These are phyloP conservation scores for Endogone sp. DNA, from an alignment of 192 early-diverging fungal species.

Conservation along the genomic window DNA sequence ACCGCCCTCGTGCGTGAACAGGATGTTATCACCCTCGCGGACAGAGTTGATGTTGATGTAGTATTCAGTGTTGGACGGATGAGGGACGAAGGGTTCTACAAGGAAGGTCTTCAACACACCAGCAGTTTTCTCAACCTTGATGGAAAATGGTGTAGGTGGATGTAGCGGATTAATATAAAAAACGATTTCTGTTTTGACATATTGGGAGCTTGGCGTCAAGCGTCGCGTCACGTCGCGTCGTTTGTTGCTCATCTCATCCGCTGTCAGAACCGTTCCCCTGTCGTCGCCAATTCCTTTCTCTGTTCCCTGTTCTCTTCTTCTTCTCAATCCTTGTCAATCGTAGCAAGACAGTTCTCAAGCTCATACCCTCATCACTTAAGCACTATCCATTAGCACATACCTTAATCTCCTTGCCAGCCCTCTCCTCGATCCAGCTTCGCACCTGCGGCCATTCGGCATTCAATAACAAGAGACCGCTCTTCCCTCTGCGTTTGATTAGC, in stretches of 20 bases:
- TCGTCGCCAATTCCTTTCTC: too few species aligned
- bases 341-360: too few species aligned
- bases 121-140: slow-evolving; percentile 73
- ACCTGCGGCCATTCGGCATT: slow-evolving; percentile 87
- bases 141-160: too few species aligned
- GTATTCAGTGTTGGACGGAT: slow-evolving; percentile 90
- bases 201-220: too few species aligned
- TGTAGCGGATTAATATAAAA: too few species aligned
- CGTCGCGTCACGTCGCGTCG: too few species aligned
- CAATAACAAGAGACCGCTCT: slow-evolving; percentile 90
- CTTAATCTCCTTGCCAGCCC: slow-evolving; percentile 83
- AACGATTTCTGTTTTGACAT: too few species aligned
- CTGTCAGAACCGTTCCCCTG: too few species aligned
- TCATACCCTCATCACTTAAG: too few species aligned
- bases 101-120: slow-evolving; percentile 93
- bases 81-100: slow-evolving; percentile 92
- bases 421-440: slow-evolving; percentile 85
- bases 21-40: slow-evolving; percentile 93
- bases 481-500: slow-evolving; percentile 96
- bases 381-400: slow-evolving; percentile 39
- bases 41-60: slow-evolving; percentile 96
- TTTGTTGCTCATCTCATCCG: too few species aligned
- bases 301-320: too few species aligned
- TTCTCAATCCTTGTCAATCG: too few species aligned
- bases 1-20: slow-evolving; percentile 98